These are phyloP conservation scores for Eudorina sp. DNA, from an alignment of 139 green algal species.

Conservation along the genomic window DNA sequence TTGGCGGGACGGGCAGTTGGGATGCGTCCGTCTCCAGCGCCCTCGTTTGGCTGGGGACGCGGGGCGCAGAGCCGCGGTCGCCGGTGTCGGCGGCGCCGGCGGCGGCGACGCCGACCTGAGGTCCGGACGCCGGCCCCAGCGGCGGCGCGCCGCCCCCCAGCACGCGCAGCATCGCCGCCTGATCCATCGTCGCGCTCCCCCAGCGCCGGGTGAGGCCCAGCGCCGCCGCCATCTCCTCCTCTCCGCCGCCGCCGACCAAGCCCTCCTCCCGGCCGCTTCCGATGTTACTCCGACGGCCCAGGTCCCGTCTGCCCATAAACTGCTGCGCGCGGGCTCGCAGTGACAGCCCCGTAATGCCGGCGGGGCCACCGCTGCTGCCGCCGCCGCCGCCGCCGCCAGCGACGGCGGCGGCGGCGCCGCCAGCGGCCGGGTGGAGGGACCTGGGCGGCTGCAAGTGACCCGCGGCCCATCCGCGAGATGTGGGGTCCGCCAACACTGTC, in stretches of 20 bases:
- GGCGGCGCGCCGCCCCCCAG: not conserved
- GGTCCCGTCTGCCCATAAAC: no score
- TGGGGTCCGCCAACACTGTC: not conserved
- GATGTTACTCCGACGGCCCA: no score
- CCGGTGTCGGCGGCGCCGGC: not conserved
- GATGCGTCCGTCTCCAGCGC: no score
- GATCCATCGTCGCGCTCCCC: slow-evolving; percentile 13
- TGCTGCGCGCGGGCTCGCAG: not conserved
- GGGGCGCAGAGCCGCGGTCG: not conserved
- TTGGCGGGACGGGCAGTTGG: no score
- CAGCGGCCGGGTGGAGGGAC: no score
- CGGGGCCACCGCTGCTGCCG: no score
- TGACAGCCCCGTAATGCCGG: no score
- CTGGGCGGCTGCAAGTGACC: not conserved
- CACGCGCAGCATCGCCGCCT: not conserved
- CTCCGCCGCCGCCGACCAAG: not conserved
- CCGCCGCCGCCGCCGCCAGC: not conserved
- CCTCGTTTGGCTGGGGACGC: no score
- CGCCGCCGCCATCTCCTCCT: not conserved
- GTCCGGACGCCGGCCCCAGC: not conserved
- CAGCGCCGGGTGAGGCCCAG: slow-evolving; percentile 20
- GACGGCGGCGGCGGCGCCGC: no score
- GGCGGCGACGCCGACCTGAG: not conserved
- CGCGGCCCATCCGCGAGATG: not conserved
- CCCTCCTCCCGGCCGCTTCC: no score